phyloP scores from a whole-genome alignment of 2,329 filamentous ascomycete species.

The Trichoderma cornu-damae region DNA sequence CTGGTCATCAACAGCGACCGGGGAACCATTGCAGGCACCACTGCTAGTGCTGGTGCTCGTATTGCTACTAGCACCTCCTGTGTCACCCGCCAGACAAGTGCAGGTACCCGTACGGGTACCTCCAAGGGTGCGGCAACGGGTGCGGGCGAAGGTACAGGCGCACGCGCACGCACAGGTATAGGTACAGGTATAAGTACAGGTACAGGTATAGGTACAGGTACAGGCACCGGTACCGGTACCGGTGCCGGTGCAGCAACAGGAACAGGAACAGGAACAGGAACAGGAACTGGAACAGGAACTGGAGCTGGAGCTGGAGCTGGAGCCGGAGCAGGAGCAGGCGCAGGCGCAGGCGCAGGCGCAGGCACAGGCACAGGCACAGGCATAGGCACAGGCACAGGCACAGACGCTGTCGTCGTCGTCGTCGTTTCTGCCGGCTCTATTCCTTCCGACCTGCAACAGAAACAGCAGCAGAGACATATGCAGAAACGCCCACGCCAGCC shows the following conservation, averaged over 20 bases:
- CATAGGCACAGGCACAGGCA: not conserved
- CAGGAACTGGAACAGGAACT: too few species aligned
- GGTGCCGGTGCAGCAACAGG: not conserved
- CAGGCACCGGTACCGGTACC: not conserved
- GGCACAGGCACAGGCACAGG: too few species aligned
- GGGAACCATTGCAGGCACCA: not conserved
- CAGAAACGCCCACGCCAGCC: constrained; percentile 8
- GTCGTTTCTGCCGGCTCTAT: constrained; percentile 1
- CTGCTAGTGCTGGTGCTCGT: constrained; percentile 2
- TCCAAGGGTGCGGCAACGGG: too few species aligned
- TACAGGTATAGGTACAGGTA: not conserved
- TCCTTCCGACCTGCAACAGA: constrained; percentile 11
- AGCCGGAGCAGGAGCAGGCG: too few species aligned
- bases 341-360: too few species aligned
- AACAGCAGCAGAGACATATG: constrained; percentile 11
- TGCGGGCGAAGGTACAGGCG: too few species aligned
- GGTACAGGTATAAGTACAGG: constrained; percentile 1
- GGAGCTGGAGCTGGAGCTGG: too few species aligned
- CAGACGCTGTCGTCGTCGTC: not conserved
- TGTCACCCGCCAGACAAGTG: too few species aligned
- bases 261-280: too few species aligned
- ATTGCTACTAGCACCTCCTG: not conserved
- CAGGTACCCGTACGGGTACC: too few species aligned
- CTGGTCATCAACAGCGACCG: constrained; percentile 2
- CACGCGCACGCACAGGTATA: too few species aligned